phyloP scores from a whole-genome alignment of 1,284 basidiomycete species.

The Cryptococcus sp. region DNA sequence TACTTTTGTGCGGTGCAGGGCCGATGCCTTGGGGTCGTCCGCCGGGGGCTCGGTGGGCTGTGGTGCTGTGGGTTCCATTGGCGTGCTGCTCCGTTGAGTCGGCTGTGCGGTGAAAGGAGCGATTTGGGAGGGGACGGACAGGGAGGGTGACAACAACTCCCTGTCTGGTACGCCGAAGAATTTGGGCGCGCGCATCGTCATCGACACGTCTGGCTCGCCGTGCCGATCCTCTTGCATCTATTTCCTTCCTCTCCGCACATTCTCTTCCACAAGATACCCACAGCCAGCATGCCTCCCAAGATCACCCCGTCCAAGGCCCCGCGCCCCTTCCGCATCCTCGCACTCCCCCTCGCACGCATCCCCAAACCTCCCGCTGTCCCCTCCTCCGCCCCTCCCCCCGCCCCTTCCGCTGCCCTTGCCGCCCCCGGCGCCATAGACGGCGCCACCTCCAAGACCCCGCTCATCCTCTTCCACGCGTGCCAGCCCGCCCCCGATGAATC shows the following conservation, averaged over 20 bases:
- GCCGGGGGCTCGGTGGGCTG: conserved; percentile 9
- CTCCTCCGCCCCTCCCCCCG: conserved; percentile 3
- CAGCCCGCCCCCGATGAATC: conserved; percentile 18
- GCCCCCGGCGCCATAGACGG: neutral
- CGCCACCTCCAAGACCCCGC: conserved; percentile 12
- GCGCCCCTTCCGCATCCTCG: conserved; percentile 18
- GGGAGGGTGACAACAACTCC: no score
- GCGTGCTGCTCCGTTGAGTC: no score
- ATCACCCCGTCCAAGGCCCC: neutral
- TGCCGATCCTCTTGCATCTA: neutral
- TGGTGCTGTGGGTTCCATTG: no score
- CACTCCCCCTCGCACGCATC: conserved; percentile 16
- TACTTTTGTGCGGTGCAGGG: conserved; percentile 27
- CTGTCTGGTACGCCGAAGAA: neutral
- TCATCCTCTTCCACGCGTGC: conserved; percentile 19
- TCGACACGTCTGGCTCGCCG: neutral
- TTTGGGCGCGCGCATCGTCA: neutral
- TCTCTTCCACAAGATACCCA: neutral
- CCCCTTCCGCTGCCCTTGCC: neutral
- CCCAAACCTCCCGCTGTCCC: conserved; percentile 3
- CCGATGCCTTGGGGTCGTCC: conserved; percentile 5
- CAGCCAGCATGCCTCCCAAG: conserved; percentile 10
- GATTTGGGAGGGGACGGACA: no score
- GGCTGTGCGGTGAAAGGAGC: no score
- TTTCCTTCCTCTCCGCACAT: neutral